Evolutionary conservation across 257 asterid genomes (phyloP), one percentile per base, ranked within the genome.

Genomic region (Solanum corneliomulleri): DNA sequence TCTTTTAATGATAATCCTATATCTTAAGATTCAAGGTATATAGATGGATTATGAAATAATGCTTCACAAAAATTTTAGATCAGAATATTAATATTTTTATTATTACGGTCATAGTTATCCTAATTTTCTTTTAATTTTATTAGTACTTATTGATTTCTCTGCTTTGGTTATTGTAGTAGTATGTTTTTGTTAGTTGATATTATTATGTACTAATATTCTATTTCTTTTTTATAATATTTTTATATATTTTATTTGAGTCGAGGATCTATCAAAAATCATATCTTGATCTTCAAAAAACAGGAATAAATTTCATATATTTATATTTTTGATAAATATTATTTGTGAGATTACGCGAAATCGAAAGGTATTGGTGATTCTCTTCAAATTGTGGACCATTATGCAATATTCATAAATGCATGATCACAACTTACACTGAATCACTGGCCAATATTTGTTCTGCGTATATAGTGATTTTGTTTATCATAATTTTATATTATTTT

Each of bases 211-310:
- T n/a, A 0, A 0, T 52, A 18, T 4, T 64, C 0, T 64, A 11
- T 11, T 64, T n/a, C 0, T 11, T n/a, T 64, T 64, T 10, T 1
- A 0, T n/a, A 0, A 0, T n/a, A 0, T 62, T 62, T 64, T 64
- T n/a, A 11, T 27, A 64, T 64, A 1, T 11, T 62, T n/a, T 64
- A 64, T 3, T 64, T 64, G 33, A n/a, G 2, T 0, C 0, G 2
- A 5, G 4, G 0, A 11, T 64, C 4, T 25, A n/a, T 64, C 0
- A 0, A 12, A 64, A 64, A 11, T 0, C 5, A 0, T 1, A 0
- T 4, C 3, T 23, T 1, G 2, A 9, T 60, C 1, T 29, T 60
- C 3, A 2, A 7, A 62, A 62, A 3, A 10, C 0, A 23, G 0
- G 0, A 0, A 1, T 10, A 10, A 8, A 23, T 11, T 62, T 0